Conservation (phyloP, 192 early-diverging fungal genomes). For the Diversispora eburnea region DNA sequence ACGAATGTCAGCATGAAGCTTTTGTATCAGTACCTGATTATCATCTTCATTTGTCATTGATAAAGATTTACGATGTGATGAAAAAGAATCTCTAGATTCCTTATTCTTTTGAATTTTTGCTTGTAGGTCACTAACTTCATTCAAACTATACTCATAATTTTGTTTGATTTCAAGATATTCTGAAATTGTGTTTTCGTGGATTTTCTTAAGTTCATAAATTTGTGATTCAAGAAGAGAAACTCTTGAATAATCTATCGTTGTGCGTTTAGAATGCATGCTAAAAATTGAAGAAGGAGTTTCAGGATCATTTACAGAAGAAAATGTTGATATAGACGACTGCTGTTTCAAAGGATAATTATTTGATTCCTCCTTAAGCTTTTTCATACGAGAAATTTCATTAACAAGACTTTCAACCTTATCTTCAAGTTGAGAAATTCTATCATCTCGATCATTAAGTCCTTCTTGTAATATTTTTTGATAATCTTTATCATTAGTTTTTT, state of each 20-base stretch:
- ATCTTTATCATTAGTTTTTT: neutral
- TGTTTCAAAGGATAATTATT: neutral
- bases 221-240: neutral
- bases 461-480: neutral
- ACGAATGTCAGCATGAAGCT: constrained; percentile 10
- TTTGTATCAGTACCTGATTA: neutral
- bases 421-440: constrained; percentile 11
- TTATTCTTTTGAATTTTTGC: neutral
- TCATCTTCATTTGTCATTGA: constrained; percentile 1
- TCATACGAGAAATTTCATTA: neutral
- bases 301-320: neutral
- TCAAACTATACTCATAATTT: neutral
- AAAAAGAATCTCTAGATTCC: neutral
- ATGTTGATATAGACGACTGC: neutral
- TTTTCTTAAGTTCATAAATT: neutral
- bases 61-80: neutral
- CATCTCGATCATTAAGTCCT: constrained; percentile 8
- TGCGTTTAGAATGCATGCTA: neutral
- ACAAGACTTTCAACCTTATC: constrained; percentile 17
- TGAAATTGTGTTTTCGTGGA: neutral
- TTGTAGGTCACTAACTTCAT: neutral
- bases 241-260: neutral
- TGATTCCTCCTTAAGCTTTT: neutral
- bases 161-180: neutral
- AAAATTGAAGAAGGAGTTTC: neutral